These are phyloP conservation scores for Trichosporon coremiiforme DNA, from an alignment of 1,284 basidiomycete species.

Conservation along the genomic window DNA sequence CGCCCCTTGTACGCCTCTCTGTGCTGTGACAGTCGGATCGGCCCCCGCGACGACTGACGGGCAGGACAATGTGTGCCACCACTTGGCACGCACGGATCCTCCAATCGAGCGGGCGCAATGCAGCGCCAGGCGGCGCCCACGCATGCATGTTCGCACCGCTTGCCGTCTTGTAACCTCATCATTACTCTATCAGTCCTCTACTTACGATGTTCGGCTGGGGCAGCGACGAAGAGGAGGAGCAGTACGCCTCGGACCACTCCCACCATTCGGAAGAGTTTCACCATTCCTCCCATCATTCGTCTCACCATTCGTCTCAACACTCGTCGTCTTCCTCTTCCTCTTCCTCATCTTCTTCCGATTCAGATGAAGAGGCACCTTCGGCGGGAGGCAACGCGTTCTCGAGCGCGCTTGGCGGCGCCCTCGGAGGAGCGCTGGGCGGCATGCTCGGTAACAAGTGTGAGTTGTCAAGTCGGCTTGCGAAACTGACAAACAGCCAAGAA, in stretches of 20 bases:
- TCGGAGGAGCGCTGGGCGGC: constrained; percentile 1
- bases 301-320: background rate
- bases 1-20: too few relatives aligned
- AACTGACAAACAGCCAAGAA: background rate
- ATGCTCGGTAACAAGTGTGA: background rate
- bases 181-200: background rate
- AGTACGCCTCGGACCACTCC: constrained; percentile 6
- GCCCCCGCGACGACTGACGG: too few relatives aligned
- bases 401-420: background rate
- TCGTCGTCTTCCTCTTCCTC: background rate
- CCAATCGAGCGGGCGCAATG: background rate
- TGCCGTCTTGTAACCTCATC: background rate
- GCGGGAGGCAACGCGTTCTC: background rate
- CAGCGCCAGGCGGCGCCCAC: background rate
- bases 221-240: constrained; percentile 1
- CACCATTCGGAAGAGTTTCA: background rate
- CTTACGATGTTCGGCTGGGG: constrained; percentile 2
- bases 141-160: constrained; percentile 11
- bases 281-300: background rate
- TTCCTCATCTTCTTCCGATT: background rate
- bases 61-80: background rate
- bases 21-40: too few relatives aligned
- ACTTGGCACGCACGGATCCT: constrained; percentile 9
- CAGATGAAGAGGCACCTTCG: background rate
- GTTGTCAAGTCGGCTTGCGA: background rate